Evolutionary conservation across 768 basidiomycete genomes (phyloP).

Genomic region (Sporobolomyces phaffii): DNA sequence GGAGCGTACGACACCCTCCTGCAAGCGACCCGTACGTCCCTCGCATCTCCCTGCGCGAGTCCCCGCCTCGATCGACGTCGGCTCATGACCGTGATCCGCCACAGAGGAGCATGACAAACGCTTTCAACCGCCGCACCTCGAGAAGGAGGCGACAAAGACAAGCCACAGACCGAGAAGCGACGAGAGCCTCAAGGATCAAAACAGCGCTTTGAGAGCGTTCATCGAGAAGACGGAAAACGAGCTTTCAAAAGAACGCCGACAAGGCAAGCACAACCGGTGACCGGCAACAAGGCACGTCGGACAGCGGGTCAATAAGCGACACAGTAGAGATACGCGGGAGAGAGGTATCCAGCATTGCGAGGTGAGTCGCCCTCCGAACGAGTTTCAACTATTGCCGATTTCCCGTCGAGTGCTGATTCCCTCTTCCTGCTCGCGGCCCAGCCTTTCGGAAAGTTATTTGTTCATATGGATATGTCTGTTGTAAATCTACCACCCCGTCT

Average conservation of each 20-base stretch:
- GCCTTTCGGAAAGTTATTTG: background rate
- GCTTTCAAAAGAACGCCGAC: background rate
- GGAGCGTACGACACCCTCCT: conserved; percentile 25
- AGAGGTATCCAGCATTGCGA: too few species aligned
- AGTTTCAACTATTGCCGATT: background rate
- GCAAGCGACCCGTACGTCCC: conserved; percentile 6
- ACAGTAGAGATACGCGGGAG: too few species aligned
- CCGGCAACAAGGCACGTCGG: background rate
- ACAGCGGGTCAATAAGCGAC: background rate
- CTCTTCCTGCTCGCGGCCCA: too few species aligned
- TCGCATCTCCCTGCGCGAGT: too few species aligned
- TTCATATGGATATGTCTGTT: background rate
- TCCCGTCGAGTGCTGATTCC: background rate
- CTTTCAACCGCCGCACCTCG: conserved; percentile 14
- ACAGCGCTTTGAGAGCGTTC: conserved; percentile 9
- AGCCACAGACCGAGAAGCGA: conserved; percentile 13
- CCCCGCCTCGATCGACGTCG: background rate
- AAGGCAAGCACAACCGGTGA: background rate
- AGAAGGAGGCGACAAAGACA: background rate
- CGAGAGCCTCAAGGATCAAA: conserved; percentile 19
- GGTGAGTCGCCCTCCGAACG: too few species aligned
- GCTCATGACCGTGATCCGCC: too few species aligned
- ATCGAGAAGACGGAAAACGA: conserved; percentile 14
- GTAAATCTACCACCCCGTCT: too few species aligned
- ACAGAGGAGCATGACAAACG: conserved; percentile 9